phyloP scores from a whole-genome alignment of 176 grass and related monocot genomes.

The Otatea glauca region DNA sequence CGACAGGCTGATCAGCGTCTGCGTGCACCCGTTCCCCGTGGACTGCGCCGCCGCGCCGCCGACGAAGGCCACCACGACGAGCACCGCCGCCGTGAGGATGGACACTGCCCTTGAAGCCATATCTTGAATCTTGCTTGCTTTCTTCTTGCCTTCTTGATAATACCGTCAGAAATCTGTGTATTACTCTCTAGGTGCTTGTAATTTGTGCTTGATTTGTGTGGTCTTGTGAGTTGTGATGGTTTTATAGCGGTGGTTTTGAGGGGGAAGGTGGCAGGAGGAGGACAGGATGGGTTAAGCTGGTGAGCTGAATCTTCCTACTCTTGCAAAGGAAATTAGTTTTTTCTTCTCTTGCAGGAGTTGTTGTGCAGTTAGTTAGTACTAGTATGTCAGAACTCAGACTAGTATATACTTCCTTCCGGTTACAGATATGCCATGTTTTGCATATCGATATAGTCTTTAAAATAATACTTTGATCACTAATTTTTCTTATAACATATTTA shows the following conservation, averaged over 20 bases:
- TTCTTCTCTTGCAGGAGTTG: no score
- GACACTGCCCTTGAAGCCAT: slow-evolving; percentile 32
- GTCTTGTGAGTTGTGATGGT: background rate
- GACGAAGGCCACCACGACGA: background rate
- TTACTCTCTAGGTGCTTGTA: background rate
- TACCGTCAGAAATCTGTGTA: no score
- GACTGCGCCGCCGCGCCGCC: slow-evolving; percentile 51
- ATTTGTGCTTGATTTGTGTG: background rate
- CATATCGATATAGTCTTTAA: no score
- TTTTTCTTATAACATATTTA: no score
- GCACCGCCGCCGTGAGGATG: background rate
- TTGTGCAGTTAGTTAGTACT: no score
- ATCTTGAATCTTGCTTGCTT: background rate
- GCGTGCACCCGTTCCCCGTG: slow-evolving; percentile 48
- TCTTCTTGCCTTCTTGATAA: background rate
- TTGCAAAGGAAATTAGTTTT: background rate
- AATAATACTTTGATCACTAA: no score
- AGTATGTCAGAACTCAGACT: no score
- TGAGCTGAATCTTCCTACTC: slow-evolving; percentile 63
- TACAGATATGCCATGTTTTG: no score
- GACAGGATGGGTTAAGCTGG: slow-evolving; percentile 27
- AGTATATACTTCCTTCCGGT: no score
- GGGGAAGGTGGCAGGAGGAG: background rate
- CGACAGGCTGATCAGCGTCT: slow-evolving; percentile 61
- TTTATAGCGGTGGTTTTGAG: background rate